Percentiles rank a stretch among this genome's conserved stretches.
phyloP scores from a whole-genome alignment of 192 early-diverging fungal genomes.

The Podila epigama region DNA sequence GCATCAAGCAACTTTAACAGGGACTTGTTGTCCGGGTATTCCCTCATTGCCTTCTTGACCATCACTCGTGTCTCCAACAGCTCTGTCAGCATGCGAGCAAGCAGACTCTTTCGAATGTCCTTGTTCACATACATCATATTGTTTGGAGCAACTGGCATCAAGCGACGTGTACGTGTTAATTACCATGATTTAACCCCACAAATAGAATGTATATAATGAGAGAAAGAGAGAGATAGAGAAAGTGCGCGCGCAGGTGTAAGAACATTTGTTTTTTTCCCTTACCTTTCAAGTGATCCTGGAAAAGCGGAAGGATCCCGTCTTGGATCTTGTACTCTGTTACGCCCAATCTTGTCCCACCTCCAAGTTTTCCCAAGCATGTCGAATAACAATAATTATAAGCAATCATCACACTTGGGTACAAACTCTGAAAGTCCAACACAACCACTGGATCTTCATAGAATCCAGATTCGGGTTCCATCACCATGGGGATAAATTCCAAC shows the following conservation, averaged over 20 bases:
- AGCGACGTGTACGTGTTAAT: not conserved
- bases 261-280: not conserved
- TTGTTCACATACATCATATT: conserved; percentile 87
- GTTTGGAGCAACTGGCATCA: conserved; percentile 73
- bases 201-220: not conserved
- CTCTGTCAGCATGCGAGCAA: conserved; percentile 86
- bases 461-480: conserved; percentile 84
- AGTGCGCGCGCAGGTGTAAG: not conserved
- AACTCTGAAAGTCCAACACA: conserved; percentile 92
- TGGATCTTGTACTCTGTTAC: conserved; percentile 63
- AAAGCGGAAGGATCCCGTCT: conserved; percentile 62
- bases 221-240: conserved; percentile 1
- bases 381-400: conserved; percentile 97
- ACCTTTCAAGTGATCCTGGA: conserved; percentile 79
- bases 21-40: conserved; percentile 63
- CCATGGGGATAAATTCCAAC: conserved; percentile 86
- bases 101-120: conserved; percentile 77
- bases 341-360: conserved; percentile 64
- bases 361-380: conserved; percentile 81
- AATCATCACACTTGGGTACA: conserved; percentile 97
- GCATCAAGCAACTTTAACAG: conserved; percentile 78
- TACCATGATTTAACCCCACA: not conserved
- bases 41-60: conserved; percentile 88
- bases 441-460: conserved; percentile 88
- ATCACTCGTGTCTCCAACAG: conserved; percentile 90